Evolutionary conservation across 305 asterid genomes (phyloP).

Genomic region (Solanum hybrid): DNA sequence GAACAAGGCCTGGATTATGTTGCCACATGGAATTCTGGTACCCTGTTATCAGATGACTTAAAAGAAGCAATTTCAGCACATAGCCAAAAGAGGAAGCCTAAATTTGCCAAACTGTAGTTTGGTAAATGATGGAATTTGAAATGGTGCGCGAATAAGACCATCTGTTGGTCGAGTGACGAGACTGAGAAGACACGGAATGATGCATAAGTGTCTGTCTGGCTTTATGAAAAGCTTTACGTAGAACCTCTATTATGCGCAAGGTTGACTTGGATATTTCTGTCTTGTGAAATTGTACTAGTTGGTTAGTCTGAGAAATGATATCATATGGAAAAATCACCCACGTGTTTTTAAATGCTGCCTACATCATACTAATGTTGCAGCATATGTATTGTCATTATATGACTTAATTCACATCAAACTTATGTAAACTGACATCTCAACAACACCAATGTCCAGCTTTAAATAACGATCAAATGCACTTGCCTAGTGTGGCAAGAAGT

Average conservation of each 20-base stretch:
- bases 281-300: background rate
- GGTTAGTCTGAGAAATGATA: background rate
- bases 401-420: background rate
- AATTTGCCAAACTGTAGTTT: conserved; percentile 50
- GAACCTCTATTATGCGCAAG: background rate
- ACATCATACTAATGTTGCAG: background rate
- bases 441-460: background rate
- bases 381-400: background rate
- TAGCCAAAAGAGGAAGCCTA: conserved; percentile 54
- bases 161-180: background rate
- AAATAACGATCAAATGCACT: background rate
- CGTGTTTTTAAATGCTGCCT: background rate
- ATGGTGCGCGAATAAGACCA: background rate
- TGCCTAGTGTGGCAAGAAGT: background rate
- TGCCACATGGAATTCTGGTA: conserved; percentile 81
- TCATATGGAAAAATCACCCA: background rate
- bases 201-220: background rate
- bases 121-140: background rate
- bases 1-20: conserved; percentile 87
- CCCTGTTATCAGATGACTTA: conserved; percentile 51
- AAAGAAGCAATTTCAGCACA: conserved; percentile 61
- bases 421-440: background rate
- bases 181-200: background rate
- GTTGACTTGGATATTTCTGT: background rate
- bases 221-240: background rate